Evolutionary conservation across 2,329 filamentous ascomycete species (phyloP), one percentile per base, ranked within the genome.

Genomic region (Xylariaceae sp.): DNA sequence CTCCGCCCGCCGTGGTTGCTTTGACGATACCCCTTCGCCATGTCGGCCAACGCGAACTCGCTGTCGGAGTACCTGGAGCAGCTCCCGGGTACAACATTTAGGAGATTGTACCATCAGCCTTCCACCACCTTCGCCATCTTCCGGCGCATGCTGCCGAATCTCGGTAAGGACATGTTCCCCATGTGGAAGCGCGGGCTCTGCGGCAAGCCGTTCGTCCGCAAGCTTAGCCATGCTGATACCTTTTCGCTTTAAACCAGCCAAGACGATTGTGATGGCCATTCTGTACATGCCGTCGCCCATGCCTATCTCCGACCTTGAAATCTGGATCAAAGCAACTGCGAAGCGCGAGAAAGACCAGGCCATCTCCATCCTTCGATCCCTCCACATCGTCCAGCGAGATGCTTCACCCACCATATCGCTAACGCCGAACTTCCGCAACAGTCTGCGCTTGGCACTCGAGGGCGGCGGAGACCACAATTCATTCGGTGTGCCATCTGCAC

Each of bases 51-150:
- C 62, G 59, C 66, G 18, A 71, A 63, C 52, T 81, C 82, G 64
- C 82, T 87, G 60, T 89, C 93, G 72, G 92, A 97, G 72, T 97
- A 96, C 76, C 87, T 97, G 73, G 92, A 97, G 82, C 86, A 88
- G 73, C 87, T 96, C 70, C 90, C 90, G 53, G 91, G 92, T 64
- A 91, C 89, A 48, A 95, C 91, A 41, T 96, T 97, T 75, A 85
- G 86, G 72, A 89, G 90, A 74, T 83, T 99, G 51, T 99, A 99
- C 80, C 89, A 92, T 77, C 92, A 97, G 79, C 94, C 94, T 35
- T 96, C 93, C 48, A 96, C 94, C 1, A 89, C 92, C 44, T 86
- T 99, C 66, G 94, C 94, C 66, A 92, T 99, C 70, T 97, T 97
- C 74, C 86, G 94, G 67, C 92, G 94, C 77, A 97, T 99, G 92